phyloP scores from a whole-genome alignment of 140 eudicot genomes.

The Flaveria floridana region DNA sequence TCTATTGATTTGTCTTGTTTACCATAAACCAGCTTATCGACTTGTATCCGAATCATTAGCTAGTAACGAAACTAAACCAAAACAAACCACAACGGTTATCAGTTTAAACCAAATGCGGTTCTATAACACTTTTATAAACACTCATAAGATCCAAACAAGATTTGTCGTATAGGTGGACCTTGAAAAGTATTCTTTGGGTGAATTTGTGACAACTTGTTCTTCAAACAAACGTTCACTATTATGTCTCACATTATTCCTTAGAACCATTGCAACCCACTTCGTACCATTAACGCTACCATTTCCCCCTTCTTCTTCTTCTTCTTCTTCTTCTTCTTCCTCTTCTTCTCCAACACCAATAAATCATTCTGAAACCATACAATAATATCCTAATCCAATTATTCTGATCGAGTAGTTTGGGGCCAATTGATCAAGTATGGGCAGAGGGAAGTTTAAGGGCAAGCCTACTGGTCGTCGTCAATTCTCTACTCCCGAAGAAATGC shows the following conservation, averaged over 20 bases:
- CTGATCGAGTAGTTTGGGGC: too few relatives aligned
- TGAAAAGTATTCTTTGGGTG: too few relatives aligned
- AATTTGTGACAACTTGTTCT: too few relatives aligned
- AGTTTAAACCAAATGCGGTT: too few relatives aligned
- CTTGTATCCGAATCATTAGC: too few relatives aligned
- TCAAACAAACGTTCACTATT: not conserved
- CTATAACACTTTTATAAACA: too few relatives aligned
- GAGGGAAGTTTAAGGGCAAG: conserved; percentile 96
- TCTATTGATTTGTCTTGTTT: too few relatives aligned
- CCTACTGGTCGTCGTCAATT: conserved; percentile 94
- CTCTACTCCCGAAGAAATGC: conserved; percentile 78
- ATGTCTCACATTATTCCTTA: not conserved
- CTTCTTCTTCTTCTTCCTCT: not conserved
- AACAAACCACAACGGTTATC: too few relatives aligned
- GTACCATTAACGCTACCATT: not conserved
- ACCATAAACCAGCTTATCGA: too few relatives aligned
- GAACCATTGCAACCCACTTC: not conserved
- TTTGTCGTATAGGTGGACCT: too few relatives aligned
- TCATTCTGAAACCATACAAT: not conserved
- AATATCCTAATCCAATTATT: not conserved
- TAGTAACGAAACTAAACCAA: too few relatives aligned
- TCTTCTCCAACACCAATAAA: not conserved
- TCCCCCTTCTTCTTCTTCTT: not conserved
- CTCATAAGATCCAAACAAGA: too few relatives aligned
- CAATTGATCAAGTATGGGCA: conserved; percentile 46